Conservation (phyloP, 352 stramenopile genomes). For the Globisporangium camurandrum region DNA sequence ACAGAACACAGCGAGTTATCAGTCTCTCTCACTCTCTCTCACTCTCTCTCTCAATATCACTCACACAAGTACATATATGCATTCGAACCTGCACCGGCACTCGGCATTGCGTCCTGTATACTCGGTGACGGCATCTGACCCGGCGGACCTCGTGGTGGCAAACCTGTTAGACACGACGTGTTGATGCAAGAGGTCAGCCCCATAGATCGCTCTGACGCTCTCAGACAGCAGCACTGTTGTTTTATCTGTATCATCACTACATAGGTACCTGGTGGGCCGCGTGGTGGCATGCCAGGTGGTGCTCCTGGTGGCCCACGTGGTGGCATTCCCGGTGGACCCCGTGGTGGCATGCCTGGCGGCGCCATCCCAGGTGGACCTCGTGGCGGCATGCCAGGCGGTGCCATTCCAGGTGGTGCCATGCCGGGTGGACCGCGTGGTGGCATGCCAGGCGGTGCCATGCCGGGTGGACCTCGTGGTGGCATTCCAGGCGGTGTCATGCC, state of each 20-base stretch:
- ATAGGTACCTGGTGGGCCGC: conserved; percentile 16
- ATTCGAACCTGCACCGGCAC: too few relatives aligned
- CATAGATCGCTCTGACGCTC: too few relatives aligned
- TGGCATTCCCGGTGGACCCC: conserved; percentile 13
- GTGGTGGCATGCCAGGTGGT: conserved; percentile 18
- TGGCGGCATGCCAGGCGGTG: conserved; percentile 1
- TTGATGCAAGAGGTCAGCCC: too few relatives aligned
- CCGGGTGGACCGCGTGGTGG: conserved; percentile 8
- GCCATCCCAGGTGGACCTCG: conserved; percentile 3
- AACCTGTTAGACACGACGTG: conserved; percentile 11
- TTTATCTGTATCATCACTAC: too few relatives aligned
- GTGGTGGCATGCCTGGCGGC: conserved; percentile 15
- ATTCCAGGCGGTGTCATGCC: neutral
- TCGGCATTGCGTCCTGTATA: conserved; percentile 13
- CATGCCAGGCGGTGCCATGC: conserved; percentile 10
- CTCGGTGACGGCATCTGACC: conserved; percentile 9
- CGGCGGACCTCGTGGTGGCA: conserved; percentile 16
- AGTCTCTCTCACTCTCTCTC: too few relatives aligned
- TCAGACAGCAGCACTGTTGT: too few relatives aligned
- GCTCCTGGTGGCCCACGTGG: conserved; percentile 13
- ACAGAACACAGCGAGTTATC: too few relatives aligned
- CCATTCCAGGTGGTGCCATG: neutral
- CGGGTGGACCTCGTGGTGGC: conserved; percentile 1
- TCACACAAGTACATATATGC: too few relatives aligned
- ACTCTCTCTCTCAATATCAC: too few relatives aligned